Base-by-base conservation (phyloP, 176 grass and related monocot species). In the Eragrostis curvula region DNA sequence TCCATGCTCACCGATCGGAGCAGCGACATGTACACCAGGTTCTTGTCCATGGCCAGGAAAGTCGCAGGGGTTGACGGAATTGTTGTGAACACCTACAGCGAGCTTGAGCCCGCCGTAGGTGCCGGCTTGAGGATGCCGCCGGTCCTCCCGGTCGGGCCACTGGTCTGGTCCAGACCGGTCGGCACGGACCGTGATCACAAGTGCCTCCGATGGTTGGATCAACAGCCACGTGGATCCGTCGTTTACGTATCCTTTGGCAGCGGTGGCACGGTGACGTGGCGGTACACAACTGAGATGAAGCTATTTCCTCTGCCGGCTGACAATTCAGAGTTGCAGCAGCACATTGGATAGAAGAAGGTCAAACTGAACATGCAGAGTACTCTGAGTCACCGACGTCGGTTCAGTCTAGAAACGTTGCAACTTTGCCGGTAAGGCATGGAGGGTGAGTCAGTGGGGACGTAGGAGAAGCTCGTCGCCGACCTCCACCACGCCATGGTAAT, bases 211-310 rank as follows among this genome's bases (percentile, higher is more conserved):
- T 93, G 93, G 93, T 6, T 96, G 17, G 88, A 96, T 14, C 65
- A 76, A 65, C 90, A 96, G 82, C 76, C 90, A 6, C 20, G 10
- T 8, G 52, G 74, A 23, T 96, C 93, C 7, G 90, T 96, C 2
- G 70, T 91, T 0, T 96, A 73, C 27, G 46, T 93, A 0, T 96
- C 93, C 0, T 96, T 96, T 46, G 93, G 93, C 18, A 93, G 88
- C 23, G 90, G 85, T 0, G 90, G 93, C 48, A 87, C 88, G 1
- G 88, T 96, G 0, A 86, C 85, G 0, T 25, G 15, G 72, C 39
- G 71, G 20, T 83, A 93, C 68, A 87, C 85, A 1, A 48, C 84
- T 21, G 88, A 96, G 83, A 60, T 96, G 23, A 90, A 88, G 0
- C 81, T 79, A 18, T n/a, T n/a, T n/a, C n/a, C n/a, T n/a, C n/a